Evolutionary conservation across 495 filamentous ascomycete species (phyloP), one percentile per base, ranked within the genome.

Genomic region (Penicillium argentinense): DNA sequence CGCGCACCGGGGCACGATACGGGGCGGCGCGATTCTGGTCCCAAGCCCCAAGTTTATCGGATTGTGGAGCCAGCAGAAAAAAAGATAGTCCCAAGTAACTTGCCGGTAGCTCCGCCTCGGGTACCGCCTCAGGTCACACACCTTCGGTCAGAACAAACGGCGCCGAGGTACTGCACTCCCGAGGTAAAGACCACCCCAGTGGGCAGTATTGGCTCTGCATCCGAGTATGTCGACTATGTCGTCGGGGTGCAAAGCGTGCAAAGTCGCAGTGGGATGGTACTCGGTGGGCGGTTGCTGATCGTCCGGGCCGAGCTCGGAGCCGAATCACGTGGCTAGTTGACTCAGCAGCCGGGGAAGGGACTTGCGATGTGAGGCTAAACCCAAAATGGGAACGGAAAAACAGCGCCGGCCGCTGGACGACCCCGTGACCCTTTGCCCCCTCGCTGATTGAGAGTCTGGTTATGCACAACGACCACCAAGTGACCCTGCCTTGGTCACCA

Each of bases 371-470:
- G 3, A 27, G 32, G 42, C 54, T 50, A 56, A 33, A 3, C 48
- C 45, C 6, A 40, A 33, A 33, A 26, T 34, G 34, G 47, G 2
- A 50, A 40, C 38, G 49, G 41, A 42, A 53, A 53, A 53, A 57
- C 30, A 53, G 49, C 24, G 30, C 47, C 47, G 45, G n/a, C 29
- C 26, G 16, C n/a, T 29, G 11, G 7, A 43, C 19, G 33, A 12
- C 49, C 56, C 45, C 48, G 56, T 59, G 56, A 59, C 24, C 28
- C 6, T 19, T 21, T 36, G 9, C 47, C 52, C 47, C 56, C 47
- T 55, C 47, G 51, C 51, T 26, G 43, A 30, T n/a, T 5, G 12
- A 30, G 12, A n/a, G 5, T n/a, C n/a, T n/a, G n/a, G n/a, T n/a
- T n/a, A n/a, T n/a, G n/a, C n/a, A n/a, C n/a, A n/a, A n/a, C n/a